Evolutionary conservation across 129 eudicot genomes (phyloP).

Genomic region (Saposhnikovia divaricata): DNA sequence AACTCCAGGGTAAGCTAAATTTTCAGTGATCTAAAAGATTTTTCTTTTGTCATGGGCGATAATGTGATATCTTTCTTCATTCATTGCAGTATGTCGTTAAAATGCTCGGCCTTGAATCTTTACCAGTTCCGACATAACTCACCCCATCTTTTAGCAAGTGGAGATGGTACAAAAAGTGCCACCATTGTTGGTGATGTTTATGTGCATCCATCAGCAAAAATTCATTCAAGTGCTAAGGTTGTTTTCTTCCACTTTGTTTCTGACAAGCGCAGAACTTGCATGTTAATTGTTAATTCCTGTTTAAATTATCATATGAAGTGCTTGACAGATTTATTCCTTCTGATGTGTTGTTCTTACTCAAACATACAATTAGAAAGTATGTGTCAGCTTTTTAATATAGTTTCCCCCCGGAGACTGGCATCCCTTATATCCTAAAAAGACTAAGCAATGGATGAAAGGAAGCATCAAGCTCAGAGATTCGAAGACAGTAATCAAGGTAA

Average conservation of each 20-base stretch:
- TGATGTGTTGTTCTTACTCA: no score
- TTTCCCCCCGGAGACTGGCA: not conserved
- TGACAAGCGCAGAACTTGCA: not conserved
- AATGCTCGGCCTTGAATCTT: constrained; percentile 82
- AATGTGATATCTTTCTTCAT: not conserved
- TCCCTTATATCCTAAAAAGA: no score
- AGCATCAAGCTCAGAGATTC: no score
- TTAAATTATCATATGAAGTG: not conserved
- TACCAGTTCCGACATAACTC: constrained; percentile 51
- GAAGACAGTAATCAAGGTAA: no score
- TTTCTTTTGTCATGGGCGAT: not conserved
- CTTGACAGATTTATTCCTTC: not conserved
- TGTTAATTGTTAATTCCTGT: not conserved
- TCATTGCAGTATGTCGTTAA: constrained; percentile 74
- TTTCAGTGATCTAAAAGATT: not conserved
- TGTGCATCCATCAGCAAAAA: constrained; percentile 94
- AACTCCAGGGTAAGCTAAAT: constrained; percentile 68
- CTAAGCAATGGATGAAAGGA: no score
- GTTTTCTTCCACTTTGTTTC: not conserved
- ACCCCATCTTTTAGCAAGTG: constrained; percentile 66
- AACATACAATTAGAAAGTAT: not conserved
- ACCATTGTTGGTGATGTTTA: constrained; percentile 75
- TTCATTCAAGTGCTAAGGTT: constrained; percentile 90
- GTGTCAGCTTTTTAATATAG: not conserved
- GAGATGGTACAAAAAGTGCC: constrained; percentile 77